Percentiles rank a stretch among this genome's conserved stretches.
Evolutionary conservation across 1,284 basidiomycete genomes (phyloP).

Genomic region (Rhizoctonia solani): DNA sequence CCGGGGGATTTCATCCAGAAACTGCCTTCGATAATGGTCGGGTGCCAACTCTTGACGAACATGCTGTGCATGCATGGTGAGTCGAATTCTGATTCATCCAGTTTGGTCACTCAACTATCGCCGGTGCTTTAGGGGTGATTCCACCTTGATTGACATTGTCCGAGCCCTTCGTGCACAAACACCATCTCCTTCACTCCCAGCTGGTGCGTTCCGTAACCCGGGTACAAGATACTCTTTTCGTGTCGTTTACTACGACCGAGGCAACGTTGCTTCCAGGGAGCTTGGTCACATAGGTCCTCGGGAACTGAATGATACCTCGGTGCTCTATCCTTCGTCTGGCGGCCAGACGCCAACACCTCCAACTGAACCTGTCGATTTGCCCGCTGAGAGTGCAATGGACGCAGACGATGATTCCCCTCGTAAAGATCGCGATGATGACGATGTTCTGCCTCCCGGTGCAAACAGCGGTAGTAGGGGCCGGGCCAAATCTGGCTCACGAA

Average conservation of each 20-base stretch:
- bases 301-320: conserved; percentile 75
- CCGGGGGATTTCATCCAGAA: conserved; percentile 71
- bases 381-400: conserved; percentile 50
- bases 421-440: conserved; percentile 46
- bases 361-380: conserved; percentile 48
- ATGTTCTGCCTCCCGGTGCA: conserved; percentile 56
- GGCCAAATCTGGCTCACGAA: conserved; percentile 46
- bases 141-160: conserved; percentile 73
- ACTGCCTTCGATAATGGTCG: conserved; percentile 72
- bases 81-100: neutral
- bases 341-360: conserved; percentile 20
- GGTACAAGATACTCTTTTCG: conserved; percentile 77
- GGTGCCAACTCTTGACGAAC: conserved; percentile 73
- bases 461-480: neutral
- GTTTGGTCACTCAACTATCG: conserved; percentile 10
- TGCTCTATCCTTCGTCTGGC: conserved; percentile 50
- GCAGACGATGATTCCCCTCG: conserved; percentile 39
- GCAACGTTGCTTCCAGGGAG: conserved; percentile 70
- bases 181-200: conserved; percentile 59
- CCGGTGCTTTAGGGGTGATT: conserved; percentile 63
- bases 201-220: conserved; percentile 72
- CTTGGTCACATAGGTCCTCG: conserved; percentile 76
- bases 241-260: conserved; percentile 75
- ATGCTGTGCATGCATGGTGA: conserved; percentile 70
- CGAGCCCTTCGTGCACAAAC: conserved; percentile 60